These are phyloP conservation scores for Candida smagusa DNA, from an alignment of 1,139 yeast species.

Conservation along the genomic window DNA sequence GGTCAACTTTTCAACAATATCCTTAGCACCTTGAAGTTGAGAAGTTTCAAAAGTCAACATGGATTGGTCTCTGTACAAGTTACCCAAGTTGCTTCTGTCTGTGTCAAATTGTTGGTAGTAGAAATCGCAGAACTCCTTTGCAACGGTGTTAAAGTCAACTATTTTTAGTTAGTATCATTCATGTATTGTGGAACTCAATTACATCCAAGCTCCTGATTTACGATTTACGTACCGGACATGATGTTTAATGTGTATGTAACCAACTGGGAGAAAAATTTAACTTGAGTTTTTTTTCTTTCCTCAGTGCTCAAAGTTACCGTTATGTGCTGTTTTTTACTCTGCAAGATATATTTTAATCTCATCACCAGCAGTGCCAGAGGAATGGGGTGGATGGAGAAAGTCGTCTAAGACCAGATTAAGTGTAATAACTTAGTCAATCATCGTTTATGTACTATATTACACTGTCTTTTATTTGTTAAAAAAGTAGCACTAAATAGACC, in stretches of 20 bases:
- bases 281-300: background rate
- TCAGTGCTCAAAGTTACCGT: background rate
- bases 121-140: constrained; percentile 84
- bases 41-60: constrained; percentile 96
- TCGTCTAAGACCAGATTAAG: no score
- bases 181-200: background rate
- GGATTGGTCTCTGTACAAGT: constrained; percentile 92
- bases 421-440: no score
- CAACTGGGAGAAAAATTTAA: background rate
- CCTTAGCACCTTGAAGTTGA: constrained; percentile 92
- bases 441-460: no score
- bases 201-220: background rate
- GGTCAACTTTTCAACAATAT: constrained; percentile 84
- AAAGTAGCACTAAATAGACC: no score
- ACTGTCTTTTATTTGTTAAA: no score
- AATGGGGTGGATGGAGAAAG: no score
- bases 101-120: constrained; percentile 94
- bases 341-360: no score
- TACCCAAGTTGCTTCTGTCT: constrained; percentile 89
- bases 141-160: constrained; percentile 72
- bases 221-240: constrained; percentile 12
- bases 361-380: no score
- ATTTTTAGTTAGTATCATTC: constrained; percentile 8
- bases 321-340: no score
- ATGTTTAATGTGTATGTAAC: background rate